Base-by-base conservation (phyloP, 163 green algal genomes). In the Scenedesmus sp. region DNA sequence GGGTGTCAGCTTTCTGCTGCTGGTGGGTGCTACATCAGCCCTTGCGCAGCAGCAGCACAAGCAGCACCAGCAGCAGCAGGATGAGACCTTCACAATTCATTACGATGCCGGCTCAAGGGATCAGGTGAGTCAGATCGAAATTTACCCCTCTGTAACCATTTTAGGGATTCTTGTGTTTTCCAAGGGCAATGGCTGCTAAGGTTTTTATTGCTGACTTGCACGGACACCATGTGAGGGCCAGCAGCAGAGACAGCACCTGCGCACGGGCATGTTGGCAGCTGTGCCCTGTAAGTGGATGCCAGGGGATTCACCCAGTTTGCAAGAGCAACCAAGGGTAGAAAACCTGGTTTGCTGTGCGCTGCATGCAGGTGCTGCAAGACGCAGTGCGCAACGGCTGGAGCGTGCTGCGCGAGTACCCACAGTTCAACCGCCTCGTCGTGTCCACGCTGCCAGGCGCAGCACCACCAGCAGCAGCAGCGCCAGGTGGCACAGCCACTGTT, bases 381-480 rank as follows among this genome's bases (percentile, higher is more conserved):
- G 73, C 73, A 49, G 73, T 83, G 73, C 37, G 73, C 40, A 46
- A 49, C 33, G 73, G 73, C 35, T 83, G 73, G 37, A 53, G 15
- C 15, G 73, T 83, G 73, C 37, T 83, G 73, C 73, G 73, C 73
- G 73, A 83, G 37, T 83, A 83, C 37, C 37, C 73, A 13, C 30
- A n/a, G 37, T 83, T 83, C 73, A 83, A 83, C 73, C 73, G 73
- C 73, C 73, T 83, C 73, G 53, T 83, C 37, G 37, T 83, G 15
- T 76, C 65, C 30, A 40, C 30, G 40, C 65, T 76, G 65, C 30
- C 30, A 37, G 65, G 65, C 65, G 9, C 65, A 18, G 65, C 30
- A 16, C 16, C 65, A 20, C 30, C 65, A 76, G 65, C 65, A 76
- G 65, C 65, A 76, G 59, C 59, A 72, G 20, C 59, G 26, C 15